phyloP scores from a whole-genome alignment of 257 asterid species.

The Anisodus acutangulus region DNA sequence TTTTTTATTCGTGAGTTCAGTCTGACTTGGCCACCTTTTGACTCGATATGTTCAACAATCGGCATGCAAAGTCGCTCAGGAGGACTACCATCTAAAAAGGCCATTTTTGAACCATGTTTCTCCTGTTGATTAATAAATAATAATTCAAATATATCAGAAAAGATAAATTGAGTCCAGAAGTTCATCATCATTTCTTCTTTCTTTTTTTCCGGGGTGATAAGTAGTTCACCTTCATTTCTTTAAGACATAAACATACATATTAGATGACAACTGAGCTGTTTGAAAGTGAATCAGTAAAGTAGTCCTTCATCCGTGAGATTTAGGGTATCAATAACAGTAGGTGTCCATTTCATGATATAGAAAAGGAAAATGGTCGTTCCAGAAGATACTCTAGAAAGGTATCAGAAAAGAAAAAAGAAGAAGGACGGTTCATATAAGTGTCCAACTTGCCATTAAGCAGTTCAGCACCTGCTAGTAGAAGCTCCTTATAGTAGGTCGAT shows the following conservation, averaged over 20 bases:
- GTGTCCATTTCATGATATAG: background rate
- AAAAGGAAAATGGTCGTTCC: background rate
- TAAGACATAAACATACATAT: background rate
- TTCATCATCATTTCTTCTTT: background rate
- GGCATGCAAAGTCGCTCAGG: slow-evolving; percentile 99
- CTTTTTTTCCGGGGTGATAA: background rate
- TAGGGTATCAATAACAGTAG: background rate
- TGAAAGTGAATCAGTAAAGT: slow-evolving; percentile 22
- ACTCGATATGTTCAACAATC: slow-evolving; percentile 71
- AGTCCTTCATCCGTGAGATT: background rate
- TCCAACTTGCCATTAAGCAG: background rate
- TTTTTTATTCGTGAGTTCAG: slow-evolving; percentile 80
- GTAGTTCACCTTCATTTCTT: background rate
- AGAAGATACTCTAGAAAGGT: background rate
- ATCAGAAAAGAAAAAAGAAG: background rate
- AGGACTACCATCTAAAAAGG: slow-evolving; percentile 97
- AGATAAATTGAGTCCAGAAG: slow-evolving; percentile 3
- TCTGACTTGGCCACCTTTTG: slow-evolving; percentile 79
- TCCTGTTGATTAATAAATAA: slow-evolving; percentile 59
- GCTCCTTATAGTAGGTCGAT: background rate
- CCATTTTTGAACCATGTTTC: slow-evolving; percentile 98
- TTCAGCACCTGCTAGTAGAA: background rate
- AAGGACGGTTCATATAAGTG: background rate
- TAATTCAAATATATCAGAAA: slow-evolving; percentile 14
- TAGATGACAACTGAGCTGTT: slow-evolving; percentile 9